phyloP scores from a whole-genome alignment of 495 filamentous ascomycete genomes.

The Viridothelium virens region DNA sequence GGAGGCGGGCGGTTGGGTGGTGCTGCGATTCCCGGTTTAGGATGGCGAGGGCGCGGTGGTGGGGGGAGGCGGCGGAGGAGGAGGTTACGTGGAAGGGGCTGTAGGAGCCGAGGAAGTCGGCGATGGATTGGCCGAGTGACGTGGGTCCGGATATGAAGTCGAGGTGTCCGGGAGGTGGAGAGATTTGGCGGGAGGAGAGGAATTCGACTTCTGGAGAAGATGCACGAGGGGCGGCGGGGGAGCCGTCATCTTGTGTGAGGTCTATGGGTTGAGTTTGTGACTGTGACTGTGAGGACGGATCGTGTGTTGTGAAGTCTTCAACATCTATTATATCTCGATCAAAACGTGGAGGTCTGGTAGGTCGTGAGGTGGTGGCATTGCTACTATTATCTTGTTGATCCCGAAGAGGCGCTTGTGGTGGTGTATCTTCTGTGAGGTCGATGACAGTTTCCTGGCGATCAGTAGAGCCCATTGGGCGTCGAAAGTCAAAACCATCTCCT shows the following conservation, averaged over 20 bases:
- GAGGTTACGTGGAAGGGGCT: not conserved
- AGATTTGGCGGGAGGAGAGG: not conserved
- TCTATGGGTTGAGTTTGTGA: slow-evolving; percentile 16
- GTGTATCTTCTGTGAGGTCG: slow-evolving; percentile 24
- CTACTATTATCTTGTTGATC: not conserved
- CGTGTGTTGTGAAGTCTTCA: not conserved
- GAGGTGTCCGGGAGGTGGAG: not conserved
- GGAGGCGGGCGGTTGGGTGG: slow-evolving; percentile 11
- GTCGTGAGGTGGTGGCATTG: slow-evolving; percentile 12
- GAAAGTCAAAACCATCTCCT: slow-evolving; percentile 24
- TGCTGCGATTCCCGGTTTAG: not conserved
- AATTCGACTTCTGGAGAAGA: slow-evolving; percentile 12
- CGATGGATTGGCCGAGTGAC: too few relatives aligned
- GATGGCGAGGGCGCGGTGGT: not conserved
- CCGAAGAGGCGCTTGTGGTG: slow-evolving; percentile 2
- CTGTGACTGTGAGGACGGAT: slow-evolving; percentile 9
- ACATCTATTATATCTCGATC: slow-evolving; percentile 22
- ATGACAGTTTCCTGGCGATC: slow-evolving; percentile 15
- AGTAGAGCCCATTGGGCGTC: slow-evolving; percentile 21
- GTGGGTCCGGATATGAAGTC: not conserved
- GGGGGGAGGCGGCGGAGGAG: not conserved
- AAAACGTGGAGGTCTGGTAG: slow-evolving; percentile 20
- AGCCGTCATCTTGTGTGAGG: slow-evolving; percentile 19
- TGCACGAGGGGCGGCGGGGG: slow-evolving; percentile 7
- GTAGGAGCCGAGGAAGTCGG: too few relatives aligned